Base-by-base conservation (phyloP, 495 filamentous ascomycete genomes). In the Talaromyces liani region DNA sequence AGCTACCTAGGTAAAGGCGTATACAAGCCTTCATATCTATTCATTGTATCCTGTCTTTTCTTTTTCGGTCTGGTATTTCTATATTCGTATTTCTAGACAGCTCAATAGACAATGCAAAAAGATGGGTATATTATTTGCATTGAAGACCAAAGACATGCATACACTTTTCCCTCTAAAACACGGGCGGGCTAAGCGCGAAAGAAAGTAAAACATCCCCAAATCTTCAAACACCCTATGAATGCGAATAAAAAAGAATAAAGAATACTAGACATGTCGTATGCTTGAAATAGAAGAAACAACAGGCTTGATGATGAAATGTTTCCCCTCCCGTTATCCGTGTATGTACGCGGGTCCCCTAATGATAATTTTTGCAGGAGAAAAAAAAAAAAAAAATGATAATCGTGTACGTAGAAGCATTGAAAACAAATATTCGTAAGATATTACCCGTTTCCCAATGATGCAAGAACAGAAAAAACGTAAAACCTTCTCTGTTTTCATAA, bases 401-500 rank as follows among this genome's bases (percentile, higher is more conserved):
- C 53, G 53, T 56, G 53, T 56, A 14, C 29, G 7, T 58, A 58
- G 10, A 61, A 36, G 45, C 34, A 12, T 34, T 8, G 14, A 12
- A 62, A 53, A 62, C 24, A 29, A 49, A 22, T 9, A 60, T 69
- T 68, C 70, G 66, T 72, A 59, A 55, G 65, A 62, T 72, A 63
- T 72, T 72, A 63, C 70, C 69, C 66, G 66, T 71, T 70, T 71
- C 67, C 67, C 67, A 45, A 33, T 18, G 41, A 61, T 61, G 27
- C 56, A 58, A 58, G 31, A 2, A 36, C 16, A 58, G 31, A 33
- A 25, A 58, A 27, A 9, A 57, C 20, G 6, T 12, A 27, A 16
- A 56, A n/a, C 20, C 51, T 9, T 47, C 16, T 57, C 34, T 60
- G 25, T 56, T 39, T 56, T 47, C 36, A 25, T 58, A 29, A 25